phyloP scores from a whole-genome alignment of 129 eudicot genomes.

The Flaveria bidentis region DNA sequence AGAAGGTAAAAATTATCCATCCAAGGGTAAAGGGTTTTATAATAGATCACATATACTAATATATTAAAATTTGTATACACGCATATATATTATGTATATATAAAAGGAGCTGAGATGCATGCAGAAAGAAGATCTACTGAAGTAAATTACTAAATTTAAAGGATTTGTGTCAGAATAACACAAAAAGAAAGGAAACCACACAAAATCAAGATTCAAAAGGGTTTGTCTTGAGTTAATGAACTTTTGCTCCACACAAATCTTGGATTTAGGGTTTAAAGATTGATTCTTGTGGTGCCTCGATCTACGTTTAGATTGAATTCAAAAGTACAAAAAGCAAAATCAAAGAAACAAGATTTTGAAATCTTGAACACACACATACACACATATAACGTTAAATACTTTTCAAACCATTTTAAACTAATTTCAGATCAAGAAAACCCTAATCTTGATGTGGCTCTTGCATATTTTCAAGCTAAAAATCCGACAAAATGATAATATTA shows the following conservation, averaged over 20 bases:
- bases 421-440: constrained; percentile 10
- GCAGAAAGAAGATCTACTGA: constrained; percentile 20
- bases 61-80: no score
- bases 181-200: not conserved
- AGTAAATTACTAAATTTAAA: not conserved
- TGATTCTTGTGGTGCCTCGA: no score
- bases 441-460: constrained; percentile 5
- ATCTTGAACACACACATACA: constrained; percentile 14
- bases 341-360: constrained; percentile 20
- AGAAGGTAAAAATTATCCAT: not conserved
- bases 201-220: constrained; percentile 19
- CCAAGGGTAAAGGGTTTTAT: not conserved
- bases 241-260: constrained; percentile 19
- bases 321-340: not conserved
- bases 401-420: not conserved
- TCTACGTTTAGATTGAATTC: no score
- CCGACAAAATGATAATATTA: not conserved
- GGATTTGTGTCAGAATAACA: constrained; percentile 21
- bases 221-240: constrained; percentile 19
- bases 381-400: no score
- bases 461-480: not conserved
- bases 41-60: not conserved
- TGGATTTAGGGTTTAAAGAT: constrained; percentile 25
- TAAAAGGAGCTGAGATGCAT: constrained; percentile 33
- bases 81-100: not conserved